Evolutionary conservation across 306 rosid species (phyloP).

Genomic region (Acmispon strigosus): DNA sequence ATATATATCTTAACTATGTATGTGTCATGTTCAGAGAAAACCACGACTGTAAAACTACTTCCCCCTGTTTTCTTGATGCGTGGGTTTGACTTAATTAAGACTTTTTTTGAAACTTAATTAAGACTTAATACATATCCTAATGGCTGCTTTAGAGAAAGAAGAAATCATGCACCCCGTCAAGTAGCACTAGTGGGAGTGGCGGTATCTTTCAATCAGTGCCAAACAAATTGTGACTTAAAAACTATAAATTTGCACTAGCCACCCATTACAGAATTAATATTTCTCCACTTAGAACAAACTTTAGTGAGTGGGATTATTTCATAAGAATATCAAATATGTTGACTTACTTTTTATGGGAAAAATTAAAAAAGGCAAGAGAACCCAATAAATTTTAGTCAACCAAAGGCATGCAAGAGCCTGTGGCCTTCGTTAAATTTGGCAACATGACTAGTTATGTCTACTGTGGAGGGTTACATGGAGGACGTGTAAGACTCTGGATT

Average conservation of each 20-base stretch:
- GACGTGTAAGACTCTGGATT: too few relatives aligned
- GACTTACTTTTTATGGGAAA: background rate
- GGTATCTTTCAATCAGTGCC: conserved; percentile 21
- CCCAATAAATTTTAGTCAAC: conserved; percentile 15
- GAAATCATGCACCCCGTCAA: background rate
- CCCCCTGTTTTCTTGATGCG: background rate
- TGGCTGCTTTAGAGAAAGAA: conserved; percentile 21
- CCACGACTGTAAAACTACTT: background rate
- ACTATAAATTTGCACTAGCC: conserved; percentile 13
- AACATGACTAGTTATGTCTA: background rate
- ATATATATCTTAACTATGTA: background rate
- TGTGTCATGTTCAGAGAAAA: background rate
- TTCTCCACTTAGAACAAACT: conserved; percentile 3
- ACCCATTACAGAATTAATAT: background rate
- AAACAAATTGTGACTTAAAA: conserved; percentile 6
- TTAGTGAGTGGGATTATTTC: background rate
- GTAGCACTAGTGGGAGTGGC: conserved; percentile 7
- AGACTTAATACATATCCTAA: background rate
- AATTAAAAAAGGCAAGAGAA: background rate
- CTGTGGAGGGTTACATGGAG: background rate
- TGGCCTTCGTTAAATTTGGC: background rate
- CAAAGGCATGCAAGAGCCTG: background rate
- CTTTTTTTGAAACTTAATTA: too few relatives aligned
- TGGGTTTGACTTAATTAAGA: conserved; percentile 12
- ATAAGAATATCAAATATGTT: background rate